Evolutionary conservation across 768 basidiomycete genomes (phyloP).

Genomic region (Calvatia gigantea): DNA sequence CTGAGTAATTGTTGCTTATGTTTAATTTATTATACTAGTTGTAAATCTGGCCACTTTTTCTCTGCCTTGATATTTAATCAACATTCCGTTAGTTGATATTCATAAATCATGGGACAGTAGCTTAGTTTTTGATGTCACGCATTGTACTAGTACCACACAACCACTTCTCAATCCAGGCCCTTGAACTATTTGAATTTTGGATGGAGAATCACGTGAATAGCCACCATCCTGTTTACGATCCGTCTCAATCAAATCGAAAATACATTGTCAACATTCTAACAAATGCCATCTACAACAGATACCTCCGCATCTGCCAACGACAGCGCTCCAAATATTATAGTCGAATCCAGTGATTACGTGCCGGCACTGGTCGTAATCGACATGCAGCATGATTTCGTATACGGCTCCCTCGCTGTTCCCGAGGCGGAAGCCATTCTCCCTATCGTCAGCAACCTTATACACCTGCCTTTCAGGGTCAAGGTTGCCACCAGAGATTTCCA

Average conservation of each 20-base stretch:
- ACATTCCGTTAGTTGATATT: background rate
- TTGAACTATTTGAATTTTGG: background rate
- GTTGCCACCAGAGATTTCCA: slow-evolving; percentile 60
- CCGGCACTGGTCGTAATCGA: slow-evolving; percentile 72
- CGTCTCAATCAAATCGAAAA: background rate
- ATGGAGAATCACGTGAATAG: background rate
- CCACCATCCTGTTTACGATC: background rate
- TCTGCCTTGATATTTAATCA: background rate
- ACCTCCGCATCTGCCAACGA: background rate
- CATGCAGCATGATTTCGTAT: slow-evolving; percentile 82
- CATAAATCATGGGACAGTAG: background rate
- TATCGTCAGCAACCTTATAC: slow-evolving; percentile 53
- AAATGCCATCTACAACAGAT: background rate
- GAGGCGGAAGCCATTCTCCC: slow-evolving; percentile 56
- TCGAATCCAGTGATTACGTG: slow-evolving; percentile 22
- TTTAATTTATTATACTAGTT: background rate
- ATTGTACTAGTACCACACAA: background rate
- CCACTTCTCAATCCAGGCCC: background rate
- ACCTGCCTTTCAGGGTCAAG: slow-evolving; percentile 47
- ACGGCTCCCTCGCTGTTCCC: slow-evolving; percentile 69
- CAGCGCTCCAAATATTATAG: background rate
- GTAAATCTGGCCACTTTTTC: background rate
- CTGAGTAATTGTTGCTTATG: background rate
- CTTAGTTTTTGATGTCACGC: background rate
- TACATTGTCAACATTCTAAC: background rate